These are phyloP conservation scores for Samsoniella hepiali DNA, from an alignment of 2,329 filamentous ascomycete species.

Conservation along the genomic window DNA sequence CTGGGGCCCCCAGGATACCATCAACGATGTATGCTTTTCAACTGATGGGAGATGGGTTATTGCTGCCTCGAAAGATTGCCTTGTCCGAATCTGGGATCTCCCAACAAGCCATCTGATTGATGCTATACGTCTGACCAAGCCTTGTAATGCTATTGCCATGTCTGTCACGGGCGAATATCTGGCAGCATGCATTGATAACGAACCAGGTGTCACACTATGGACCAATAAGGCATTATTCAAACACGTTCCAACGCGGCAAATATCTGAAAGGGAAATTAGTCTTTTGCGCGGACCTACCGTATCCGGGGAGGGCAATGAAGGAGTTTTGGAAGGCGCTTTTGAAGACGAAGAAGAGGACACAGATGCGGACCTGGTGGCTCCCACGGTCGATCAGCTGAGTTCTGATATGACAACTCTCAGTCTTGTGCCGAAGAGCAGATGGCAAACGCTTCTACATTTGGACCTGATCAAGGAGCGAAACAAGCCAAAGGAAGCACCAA, in stretches of 20 bases:
- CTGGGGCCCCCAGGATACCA: slow-evolving; percentile 70
- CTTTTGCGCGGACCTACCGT: slow-evolving; percentile 66
- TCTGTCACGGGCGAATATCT: slow-evolving; percentile 89
- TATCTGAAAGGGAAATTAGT: slow-evolving; percentile 71
- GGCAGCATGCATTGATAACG: slow-evolving; percentile 79
- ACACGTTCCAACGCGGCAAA: slow-evolving; percentile 80
- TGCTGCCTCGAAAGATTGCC: slow-evolving; percentile 75
- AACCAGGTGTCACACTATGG: slow-evolving; percentile 90
- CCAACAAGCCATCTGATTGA: slow-evolving; percentile 95
- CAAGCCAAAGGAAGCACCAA: slow-evolving; percentile 87
- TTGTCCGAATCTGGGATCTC: slow-evolving; percentile 88
- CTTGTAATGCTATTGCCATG: slow-evolving; percentile 82
- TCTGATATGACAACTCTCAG: slow-evolving; percentile 83
- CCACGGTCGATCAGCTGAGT: slow-evolving; percentile 72
- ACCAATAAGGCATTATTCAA: slow-evolving; percentile 90
- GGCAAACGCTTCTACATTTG: slow-evolving; percentile 91
- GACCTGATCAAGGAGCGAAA: slow-evolving; percentile 92
- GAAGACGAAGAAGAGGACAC: slow-evolving; percentile 52
- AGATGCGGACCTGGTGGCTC: slow-evolving; percentile 53
- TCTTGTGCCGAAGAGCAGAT: slow-evolving; percentile 82
- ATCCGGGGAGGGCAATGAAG: slow-evolving; percentile 77
- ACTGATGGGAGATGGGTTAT: slow-evolving; percentile 92
- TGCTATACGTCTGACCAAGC: slow-evolving; percentile 73
- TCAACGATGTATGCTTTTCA: slow-evolving; percentile 86
- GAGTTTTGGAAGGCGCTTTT: slow-evolving; percentile 73